Evolutionary conservation across 139 green algal genomes (phyloP).

Genomic region (Mesostigma viride): DNA sequence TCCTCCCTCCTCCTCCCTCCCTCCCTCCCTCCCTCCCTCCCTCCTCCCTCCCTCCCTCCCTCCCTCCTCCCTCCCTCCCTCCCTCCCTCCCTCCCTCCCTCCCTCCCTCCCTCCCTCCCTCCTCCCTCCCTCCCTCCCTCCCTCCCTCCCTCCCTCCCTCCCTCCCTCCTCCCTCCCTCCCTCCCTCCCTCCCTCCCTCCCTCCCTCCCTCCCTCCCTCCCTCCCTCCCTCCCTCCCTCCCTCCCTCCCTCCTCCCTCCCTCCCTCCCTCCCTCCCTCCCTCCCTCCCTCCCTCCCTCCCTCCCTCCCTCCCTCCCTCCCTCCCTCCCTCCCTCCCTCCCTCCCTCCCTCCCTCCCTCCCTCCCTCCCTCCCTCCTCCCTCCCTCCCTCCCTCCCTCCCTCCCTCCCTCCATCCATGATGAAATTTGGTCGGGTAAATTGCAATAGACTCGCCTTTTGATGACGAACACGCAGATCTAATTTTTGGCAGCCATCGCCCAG

Average conservation of each 20-base stretch:
- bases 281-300: background rate
- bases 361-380: constrained; percentile 3
- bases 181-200: constrained; percentile 5
- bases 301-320: constrained; percentile 6
- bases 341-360: background rate
- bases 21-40: no score
- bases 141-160: background rate
- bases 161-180: background rate
- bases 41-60: no score
- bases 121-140: background rate
- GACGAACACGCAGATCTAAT: no score
- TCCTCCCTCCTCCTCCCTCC: constrained; percentile 6
- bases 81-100: constrained; percentile 6
- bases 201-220: constrained; percentile 4
- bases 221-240: background rate
- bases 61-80: constrained; percentile 2
- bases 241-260: background rate
- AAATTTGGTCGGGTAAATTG: no score
- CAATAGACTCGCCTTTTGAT: no score
- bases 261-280: constrained; percentile 5
- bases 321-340: constrained; percentile 5
- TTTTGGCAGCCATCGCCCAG: no score
- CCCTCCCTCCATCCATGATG: no score
- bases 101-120: constrained; percentile 10
- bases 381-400: constrained; percentile 1